These are phyloP conservation scores for Glaciozyma antarctica DNA, from an alignment of 768 basidiomycete species.

Conservation along the genomic window DNA sequence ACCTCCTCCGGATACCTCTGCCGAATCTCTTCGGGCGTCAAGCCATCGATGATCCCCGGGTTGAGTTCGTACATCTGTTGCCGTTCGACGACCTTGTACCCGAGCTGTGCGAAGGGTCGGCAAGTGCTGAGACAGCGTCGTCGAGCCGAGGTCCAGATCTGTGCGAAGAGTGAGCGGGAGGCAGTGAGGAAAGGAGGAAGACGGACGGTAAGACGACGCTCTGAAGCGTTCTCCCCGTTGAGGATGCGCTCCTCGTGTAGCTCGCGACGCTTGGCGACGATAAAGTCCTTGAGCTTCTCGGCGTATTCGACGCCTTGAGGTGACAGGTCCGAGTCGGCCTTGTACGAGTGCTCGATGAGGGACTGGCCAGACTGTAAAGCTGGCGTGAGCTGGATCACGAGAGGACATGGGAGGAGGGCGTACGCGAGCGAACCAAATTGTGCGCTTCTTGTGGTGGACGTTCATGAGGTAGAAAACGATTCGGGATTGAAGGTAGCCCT, in stretches of 20 bases:
- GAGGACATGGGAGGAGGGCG: slow-evolving; percentile 35
- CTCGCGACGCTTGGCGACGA: slow-evolving; percentile 70
- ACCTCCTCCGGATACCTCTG: slow-evolving; percentile 88
- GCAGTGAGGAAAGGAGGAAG: neutral
- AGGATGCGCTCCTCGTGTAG: slow-evolving; percentile 54
- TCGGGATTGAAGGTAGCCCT: slow-evolving; percentile 81
- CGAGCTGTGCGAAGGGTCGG: slow-evolving; percentile 65
- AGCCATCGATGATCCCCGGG: slow-evolving; percentile 79
- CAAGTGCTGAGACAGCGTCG: slow-evolving; percentile 82
- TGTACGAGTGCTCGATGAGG: slow-evolving; percentile 95
- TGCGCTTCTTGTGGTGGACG: slow-evolving; percentile 84
- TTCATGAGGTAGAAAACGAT: slow-evolving; percentile 99
- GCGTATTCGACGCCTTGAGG: slow-evolving; percentile 94
- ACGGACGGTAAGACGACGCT: slow-evolving; percentile 40
- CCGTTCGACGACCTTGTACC: slow-evolving; percentile 70
- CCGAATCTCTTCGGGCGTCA: slow-evolving; percentile 78
- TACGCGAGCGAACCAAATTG: slow-evolving; percentile 93
- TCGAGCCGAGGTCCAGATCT: slow-evolving; percentile 98
- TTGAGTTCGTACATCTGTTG: slow-evolving; percentile 97
- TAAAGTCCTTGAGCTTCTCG: slow-evolving; percentile 76
- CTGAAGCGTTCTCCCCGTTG: slow-evolving; percentile 45
- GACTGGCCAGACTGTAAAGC: slow-evolving; percentile 74
- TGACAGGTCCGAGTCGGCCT: slow-evolving; percentile 93
- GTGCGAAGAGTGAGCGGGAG: neutral
- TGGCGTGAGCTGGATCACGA: neutral